These are phyloP conservation scores for Clonostachys byssicola DNA, from an alignment of 2,329 filamentous ascomycete species.

Conservation along the genomic window DNA sequence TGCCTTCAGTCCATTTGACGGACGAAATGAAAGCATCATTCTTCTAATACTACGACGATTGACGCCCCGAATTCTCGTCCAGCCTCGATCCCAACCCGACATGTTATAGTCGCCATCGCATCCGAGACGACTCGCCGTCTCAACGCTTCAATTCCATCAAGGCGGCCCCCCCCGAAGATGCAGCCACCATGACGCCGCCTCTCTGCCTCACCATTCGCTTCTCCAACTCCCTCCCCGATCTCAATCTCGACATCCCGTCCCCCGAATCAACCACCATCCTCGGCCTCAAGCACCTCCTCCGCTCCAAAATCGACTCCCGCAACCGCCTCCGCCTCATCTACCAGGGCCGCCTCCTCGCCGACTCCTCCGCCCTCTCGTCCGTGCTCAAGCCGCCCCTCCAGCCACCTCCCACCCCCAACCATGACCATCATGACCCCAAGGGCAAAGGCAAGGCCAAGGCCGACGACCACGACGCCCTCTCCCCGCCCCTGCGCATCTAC, in stretches of 20 bases:
- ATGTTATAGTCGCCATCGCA: too few species aligned
- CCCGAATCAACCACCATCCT: conserved; percentile 69
- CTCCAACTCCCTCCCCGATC: conserved; percentile 77
- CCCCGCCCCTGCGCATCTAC: conserved; percentile 62
- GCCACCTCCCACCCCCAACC: conserved; percentile 32
- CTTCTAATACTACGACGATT: too few species aligned
- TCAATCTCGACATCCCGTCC: conserved; percentile 69
- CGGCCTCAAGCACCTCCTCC: conserved; percentile 78
- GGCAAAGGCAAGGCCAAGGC: conserved; percentile 53
- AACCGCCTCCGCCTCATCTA: conserved; percentile 85
- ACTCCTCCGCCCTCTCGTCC: conserved; percentile 62
- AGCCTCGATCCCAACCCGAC: too few species aligned
- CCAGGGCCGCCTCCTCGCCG: conserved; percentile 79
- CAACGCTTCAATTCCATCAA: too few species aligned
- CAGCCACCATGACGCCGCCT: conserved; percentile 19
- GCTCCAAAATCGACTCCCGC: conserved; percentile 62
- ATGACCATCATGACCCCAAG: conserved; percentile 17
- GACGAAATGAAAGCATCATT: too few species aligned
- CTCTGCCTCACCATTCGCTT: conserved; percentile 87
- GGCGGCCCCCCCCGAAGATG: too few species aligned
- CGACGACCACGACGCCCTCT: conserved; percentile 59
- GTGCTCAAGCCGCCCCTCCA: conserved; percentile 64
- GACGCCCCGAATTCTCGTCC: too few species aligned
- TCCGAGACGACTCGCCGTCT: too few species aligned
- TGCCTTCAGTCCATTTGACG: too few species aligned